Evolutionary conservation across 2,329 filamentous ascomycete genomes (phyloP), one percentile per base, ranked within the genome.

Genomic region (Ascochyta pisi): DNA sequence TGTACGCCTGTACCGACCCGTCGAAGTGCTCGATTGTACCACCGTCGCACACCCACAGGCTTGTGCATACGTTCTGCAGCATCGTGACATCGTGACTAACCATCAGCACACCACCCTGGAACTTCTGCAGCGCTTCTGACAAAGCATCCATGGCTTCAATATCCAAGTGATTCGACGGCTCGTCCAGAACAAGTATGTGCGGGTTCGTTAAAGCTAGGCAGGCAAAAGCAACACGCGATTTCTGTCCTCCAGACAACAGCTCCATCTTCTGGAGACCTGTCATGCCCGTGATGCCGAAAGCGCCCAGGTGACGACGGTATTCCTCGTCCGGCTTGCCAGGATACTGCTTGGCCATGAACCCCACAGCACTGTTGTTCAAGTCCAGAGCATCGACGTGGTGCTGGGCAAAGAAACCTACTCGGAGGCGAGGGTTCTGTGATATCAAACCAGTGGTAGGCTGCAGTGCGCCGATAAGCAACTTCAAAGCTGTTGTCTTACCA

Each of bases 51-150:
- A 99, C 94, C 95, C 95, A 99, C 71, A 99, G 79, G 73, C 89
- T 95, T 46, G 83, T 95, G 78, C 95, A 99, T 34, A 99, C 95
- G 49, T 90, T 96, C 81, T 96, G 92, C 76, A 99, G 77, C 92
- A 99, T 97, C 1, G 95, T 98, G 50, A 99, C 95, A 74, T 99
- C 95, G 89, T 99, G 95, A 71, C 91, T 96, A 54, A 99, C 95
- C 92, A 99, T 98, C 69, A 99, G 81, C 52, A 99, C 93, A 75
- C 95, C 95, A 59, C 95, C 95, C 79, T 96, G 85, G 80, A 98
- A 99, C 62, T 88, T 86, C 66, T 87, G 84, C 66, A 99, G 82
- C 15, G 95, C 95, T 27, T 89, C 87, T 4, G 91, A 89, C 48
- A 99, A 82, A 10, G 95, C 94, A 76, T 99, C 95, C 95, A 99